These are phyloP conservation scores for Hyphochytrium catenoides DNA, from an alignment of 352 stramenopile species.

Conservation along the genomic window DNA sequence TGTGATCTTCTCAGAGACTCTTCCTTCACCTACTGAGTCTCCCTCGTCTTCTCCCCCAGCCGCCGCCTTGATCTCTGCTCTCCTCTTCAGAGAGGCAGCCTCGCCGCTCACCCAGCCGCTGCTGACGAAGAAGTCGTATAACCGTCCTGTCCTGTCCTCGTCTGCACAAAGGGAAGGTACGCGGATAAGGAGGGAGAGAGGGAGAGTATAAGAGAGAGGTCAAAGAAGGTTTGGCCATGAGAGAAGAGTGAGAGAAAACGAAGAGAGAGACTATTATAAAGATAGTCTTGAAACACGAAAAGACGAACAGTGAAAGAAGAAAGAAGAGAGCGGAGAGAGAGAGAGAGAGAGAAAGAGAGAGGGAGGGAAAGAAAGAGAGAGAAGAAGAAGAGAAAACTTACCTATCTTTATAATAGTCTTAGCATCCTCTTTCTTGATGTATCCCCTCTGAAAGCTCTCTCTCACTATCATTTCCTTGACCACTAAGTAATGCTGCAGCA, in stretches of 20 bases:
- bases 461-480: constrained; percentile 83
- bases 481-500: constrained; percentile 66
- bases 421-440: constrained; percentile 39
- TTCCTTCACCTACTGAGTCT: too few relatives aligned
- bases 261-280: neutral
- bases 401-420: constrained; percentile 73
- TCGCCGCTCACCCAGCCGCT: constrained; percentile 62
- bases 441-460: constrained; percentile 44
- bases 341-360: too few relatives aligned
- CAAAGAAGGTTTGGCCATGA: neutral
- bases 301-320: too few relatives aligned
- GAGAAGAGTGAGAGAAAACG: neutral
- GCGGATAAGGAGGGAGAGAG: constrained; percentile 27
- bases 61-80: too few relatives aligned
- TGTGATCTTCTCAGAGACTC: too few relatives aligned
- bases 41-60: too few relatives aligned
- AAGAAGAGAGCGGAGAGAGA: too few relatives aligned
- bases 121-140: constrained; percentile 71
- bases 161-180: constrained; percentile 26
- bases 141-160: constrained; percentile 47
- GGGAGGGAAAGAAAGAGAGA: too few relatives aligned
- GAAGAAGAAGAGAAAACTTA: constrained; percentile 13
- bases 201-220: constrained; percentile 17
- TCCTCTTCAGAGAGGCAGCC: too few relatives aligned
- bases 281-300: too few relatives aligned